A percentile compares a stretch with the other conserved stretches of the same genome.
These are phyloP conservation scores for Penicillium decumbens DNA, from an alignment of 2,329 filamentous ascomycete species.

Conservation along the genomic window DNA sequence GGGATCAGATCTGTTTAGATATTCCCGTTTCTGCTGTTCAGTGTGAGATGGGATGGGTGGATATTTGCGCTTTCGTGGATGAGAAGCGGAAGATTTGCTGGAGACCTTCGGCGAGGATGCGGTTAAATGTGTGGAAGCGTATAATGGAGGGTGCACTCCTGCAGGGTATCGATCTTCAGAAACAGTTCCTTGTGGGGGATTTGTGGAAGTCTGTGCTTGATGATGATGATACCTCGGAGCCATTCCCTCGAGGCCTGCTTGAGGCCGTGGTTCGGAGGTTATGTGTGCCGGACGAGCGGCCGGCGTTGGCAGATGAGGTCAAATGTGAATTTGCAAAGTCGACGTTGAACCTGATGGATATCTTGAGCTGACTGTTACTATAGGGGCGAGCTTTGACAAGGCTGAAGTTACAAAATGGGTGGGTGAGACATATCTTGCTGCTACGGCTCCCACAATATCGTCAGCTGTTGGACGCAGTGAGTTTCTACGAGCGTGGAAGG, in stretches of 20 bases:
- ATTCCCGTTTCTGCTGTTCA: constrained; percentile 51
- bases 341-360: neutral
- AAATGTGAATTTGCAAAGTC: constrained; percentile 33
- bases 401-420: constrained; percentile 34
- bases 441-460: constrained; percentile 30
- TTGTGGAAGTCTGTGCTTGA: constrained; percentile 40
- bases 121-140: constrained; percentile 48
- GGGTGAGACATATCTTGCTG: constrained; percentile 40
- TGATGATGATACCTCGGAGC: constrained; percentile 27
- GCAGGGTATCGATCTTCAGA: constrained; percentile 39
- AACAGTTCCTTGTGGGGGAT: constrained; percentile 41
- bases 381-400: constrained; percentile 42
- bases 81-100: constrained; percentile 32
- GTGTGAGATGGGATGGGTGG: constrained; percentile 49
- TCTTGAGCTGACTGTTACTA: neutral
- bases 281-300: constrained; percentile 25
- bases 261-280: constrained; percentile 38
- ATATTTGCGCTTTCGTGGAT: constrained; percentile 52
- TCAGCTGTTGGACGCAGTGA: constrained; percentile 31
- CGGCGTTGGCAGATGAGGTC: constrained; percentile 22
- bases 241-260: constrained; percentile 34
- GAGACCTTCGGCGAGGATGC: constrained; percentile 47
- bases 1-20: constrained; percentile 44
- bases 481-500: constrained; percentile 40
- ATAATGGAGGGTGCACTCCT: constrained; percentile 38